Evolutionary conservation across 345 rosid species (phyloP), one percentile per base, ranked within the genome.

Genomic region (Salix arbutifolia): DNA sequence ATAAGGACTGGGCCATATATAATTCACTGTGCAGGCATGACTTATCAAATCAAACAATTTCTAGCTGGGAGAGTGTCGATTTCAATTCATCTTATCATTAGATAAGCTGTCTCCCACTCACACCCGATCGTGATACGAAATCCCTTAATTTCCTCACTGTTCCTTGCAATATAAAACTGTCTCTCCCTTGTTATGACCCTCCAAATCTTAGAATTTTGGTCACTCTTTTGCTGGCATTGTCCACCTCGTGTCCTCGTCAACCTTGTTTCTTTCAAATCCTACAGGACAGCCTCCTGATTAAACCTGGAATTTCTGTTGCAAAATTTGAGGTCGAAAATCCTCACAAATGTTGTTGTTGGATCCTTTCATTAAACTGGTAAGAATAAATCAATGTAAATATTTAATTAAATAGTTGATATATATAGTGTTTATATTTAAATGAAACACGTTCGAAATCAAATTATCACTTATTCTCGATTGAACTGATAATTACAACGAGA

Each of bases 61-160:
- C 3, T 6, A 2, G 38, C 3, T 6, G 1, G 38, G 35, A 28
- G 16, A 42, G 60, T 56, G 31, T 67, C 66, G 7, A 60, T 8
- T 76, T 60, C 44, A 61, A 4, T n/a, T 69, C 64, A 44, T 78
- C 67, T 58, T 44, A 35, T 74, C 67, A 60, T 42, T 31, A 25
- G 56, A 65, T 30, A 65, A 64, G 68, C 72, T 78, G 69, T 71
- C 76, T 12, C 40, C 73, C 77, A 74, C 74, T 62, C 60, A 37
- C 23, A 14, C 16, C 14, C 30, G 16, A 8, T 28, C 3, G 10
- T 23, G 28, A 9, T 62, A 8, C 44, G 11, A 12, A 10, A 19
- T 3, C 37, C 28, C 21, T 64, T 48, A 1, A 12, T 25, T 28
- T 3, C 11, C 14, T 28, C 18, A 13, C 31, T 12, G 37, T 64